Percentiles rank a stretch among this genome's conserved stretches.
Conservation (phyloP, 495 filamentous ascomycete genomes). For the Neurospora intermedia region DNA sequence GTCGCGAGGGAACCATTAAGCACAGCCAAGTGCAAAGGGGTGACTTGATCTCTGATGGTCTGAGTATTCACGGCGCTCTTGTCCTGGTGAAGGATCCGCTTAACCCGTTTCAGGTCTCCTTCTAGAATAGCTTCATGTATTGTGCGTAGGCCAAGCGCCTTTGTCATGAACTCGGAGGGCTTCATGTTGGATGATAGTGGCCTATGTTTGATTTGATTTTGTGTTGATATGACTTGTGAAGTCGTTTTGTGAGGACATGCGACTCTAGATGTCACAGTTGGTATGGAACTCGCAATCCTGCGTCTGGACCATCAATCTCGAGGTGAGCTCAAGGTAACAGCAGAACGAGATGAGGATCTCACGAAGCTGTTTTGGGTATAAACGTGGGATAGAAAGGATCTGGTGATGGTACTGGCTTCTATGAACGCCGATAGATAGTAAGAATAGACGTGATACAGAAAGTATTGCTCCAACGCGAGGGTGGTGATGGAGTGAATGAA, state of each 20-base stretch:
- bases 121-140: not conserved
- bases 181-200: not conserved
- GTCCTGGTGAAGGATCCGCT: not conserved
- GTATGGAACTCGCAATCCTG: not conserved
- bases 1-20: not conserved
- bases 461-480: not conserved
- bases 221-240: not conserved
- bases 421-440: not conserved
- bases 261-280: not conserved
- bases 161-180: not conserved
- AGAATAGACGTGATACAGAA: not conserved
- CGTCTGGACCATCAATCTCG: not conserved
- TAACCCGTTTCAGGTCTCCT: not conserved
- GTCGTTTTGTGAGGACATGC: not conserved
- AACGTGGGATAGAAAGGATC: accelerated
- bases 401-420: not conserved
- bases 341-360: not conserved
- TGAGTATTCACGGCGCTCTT: not conserved
- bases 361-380: not conserved
- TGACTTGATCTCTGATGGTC: not conserved
- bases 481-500: not conserved
- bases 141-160: not conserved
- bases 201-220: not conserved
- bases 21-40: not conserved
- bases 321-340: not conserved